These are phyloP conservation scores for Anisodus acutangulus DNA, from an alignment of 257 asterid genomes.

Conservation along the genomic window DNA sequence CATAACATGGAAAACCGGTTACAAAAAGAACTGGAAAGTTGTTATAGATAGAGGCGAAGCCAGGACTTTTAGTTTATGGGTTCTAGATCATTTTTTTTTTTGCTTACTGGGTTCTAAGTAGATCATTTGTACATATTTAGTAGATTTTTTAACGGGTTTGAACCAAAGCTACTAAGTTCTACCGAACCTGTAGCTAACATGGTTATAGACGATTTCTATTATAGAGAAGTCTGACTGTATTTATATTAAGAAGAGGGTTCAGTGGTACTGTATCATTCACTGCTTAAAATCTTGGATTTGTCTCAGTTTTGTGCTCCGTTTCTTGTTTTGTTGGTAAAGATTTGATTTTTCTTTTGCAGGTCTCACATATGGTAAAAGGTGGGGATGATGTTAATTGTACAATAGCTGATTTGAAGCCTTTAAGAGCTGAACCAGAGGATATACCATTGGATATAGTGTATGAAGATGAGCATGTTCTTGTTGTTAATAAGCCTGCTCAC, in stretches of 20 bases:
- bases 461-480: slow-evolving; percentile 87
- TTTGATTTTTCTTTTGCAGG: slow-evolving; percentile 44
- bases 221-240: background rate
- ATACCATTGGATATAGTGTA: slow-evolving; percentile 81
- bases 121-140: too few relatives aligned
- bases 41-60: too few relatives aligned
- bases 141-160: too few relatives aligned
- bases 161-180: too few relatives aligned
- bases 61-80: too few relatives aligned
- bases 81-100: too few relatives aligned
- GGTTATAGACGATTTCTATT: too few relatives aligned
- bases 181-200: too few relatives aligned
- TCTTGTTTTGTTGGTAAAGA: background rate
- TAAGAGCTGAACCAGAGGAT: slow-evolving; percentile 91
- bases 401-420: slow-evolving; percentile 79
- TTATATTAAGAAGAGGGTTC: background rate
- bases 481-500: slow-evolving; percentile 92
- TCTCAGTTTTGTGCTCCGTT: background rate
- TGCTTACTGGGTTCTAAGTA: too few relatives aligned
- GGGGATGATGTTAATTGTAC: slow-evolving; percentile 84
- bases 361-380: slow-evolving; percentile 67
- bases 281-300: background rate
- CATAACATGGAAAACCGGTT: too few relatives aligned
- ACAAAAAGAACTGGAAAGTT: background rate
- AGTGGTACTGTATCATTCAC: background rate